phyloP scores from a whole-genome alignment of 352 stramenopile genomes.

The Phytophthora pseudosyringae region DNA sequence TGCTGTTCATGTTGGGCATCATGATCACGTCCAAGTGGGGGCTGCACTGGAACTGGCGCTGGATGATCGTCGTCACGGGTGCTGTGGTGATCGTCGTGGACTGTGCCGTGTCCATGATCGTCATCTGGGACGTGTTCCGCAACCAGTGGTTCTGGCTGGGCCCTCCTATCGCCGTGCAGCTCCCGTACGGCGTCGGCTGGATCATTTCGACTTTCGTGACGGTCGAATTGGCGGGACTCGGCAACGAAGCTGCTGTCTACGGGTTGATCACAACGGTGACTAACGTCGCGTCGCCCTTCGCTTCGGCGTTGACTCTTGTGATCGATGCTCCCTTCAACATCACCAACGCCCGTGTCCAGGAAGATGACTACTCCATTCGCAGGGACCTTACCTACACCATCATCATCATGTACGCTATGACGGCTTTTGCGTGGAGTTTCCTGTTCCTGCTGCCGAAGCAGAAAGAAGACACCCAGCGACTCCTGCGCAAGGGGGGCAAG shows the following conservation, averaged over 20 bases:
- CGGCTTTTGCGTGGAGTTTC: conserved; percentile 44
- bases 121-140: conserved; percentile 39
- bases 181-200: conserved; percentile 48
- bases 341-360: conserved; percentile 31
- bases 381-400: conserved; percentile 34
- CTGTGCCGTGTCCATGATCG: conserved; percentile 22
- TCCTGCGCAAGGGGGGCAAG: conserved; percentile 38
- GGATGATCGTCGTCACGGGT: conserved; percentile 35
- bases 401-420: conserved; percentile 40
- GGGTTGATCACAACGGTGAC: conserved; percentile 28
- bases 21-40: conserved; percentile 44
- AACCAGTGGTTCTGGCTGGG: conserved; percentile 46
- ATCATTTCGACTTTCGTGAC: conserved; percentile 42
- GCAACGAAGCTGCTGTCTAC: conserved; percentile 35
- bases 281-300: conserved; percentile 31
- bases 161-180: conserved; percentile 39
- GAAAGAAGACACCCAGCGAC: conserved; percentile 43
- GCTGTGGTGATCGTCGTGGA: conserved; percentile 27
- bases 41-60: conserved; percentile 44
- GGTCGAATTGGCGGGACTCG: conserved; percentile 24
- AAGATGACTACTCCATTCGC: conserved; percentile 19
- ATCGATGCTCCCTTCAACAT: conserved; percentile 33
- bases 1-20: conserved; percentile 34
- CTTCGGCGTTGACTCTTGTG: conserved; percentile 24
- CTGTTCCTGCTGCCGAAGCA: conserved; percentile 41